Evolutionary conservation across 192 early-diverging fungal genomes (phyloP), one percentile per base, ranked within the genome.

Genomic region (Coemansia sp.): DNA sequence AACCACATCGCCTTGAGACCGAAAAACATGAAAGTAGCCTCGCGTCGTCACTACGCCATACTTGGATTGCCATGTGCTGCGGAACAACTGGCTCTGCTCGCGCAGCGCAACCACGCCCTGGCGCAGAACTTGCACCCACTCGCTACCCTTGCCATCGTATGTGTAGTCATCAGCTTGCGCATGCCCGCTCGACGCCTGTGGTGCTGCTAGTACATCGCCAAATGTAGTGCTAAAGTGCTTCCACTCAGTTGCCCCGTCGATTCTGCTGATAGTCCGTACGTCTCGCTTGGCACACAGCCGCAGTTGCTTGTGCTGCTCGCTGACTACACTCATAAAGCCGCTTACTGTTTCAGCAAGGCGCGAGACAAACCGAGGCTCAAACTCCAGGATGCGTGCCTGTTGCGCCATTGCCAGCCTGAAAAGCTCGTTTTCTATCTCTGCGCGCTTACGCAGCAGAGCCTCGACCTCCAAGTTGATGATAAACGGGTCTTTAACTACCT

Each of bases 61-160:
- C 66, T 74, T 80, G 56, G 65, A 69, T 66, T 80, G 77, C 72
- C 77, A 74, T 21, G 72, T 80, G 72, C 77, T 80, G 39, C 77
- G 68, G 33, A 80, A 80, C 65, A 80, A 31, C 6, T 72, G 72
- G 4, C 77, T 66, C 28, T 74, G 61, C 66, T 74, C 77, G 42
- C 70, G 70, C 33, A 80, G 55, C 16, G 77, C 77, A 9, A 80
- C 69, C 5, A 80, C 77, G 51, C 77, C 77, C 45, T 81, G 73
- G 0, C 78, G 73, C 69, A 75, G 63, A 46, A 81, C 78, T 16
- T 64, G 59, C 37, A 71, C 63, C 71, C 77, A 74, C 55, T 55
- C 68, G 48, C 71, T 73, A 61, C 66, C 57, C 33, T 53, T 48
- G 10, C 64, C 63, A 3, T 42, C 38, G 28, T 79, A 73, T 23